Percentiles rank a stretch among this genome's conserved stretches.
Conservation (phyloP, 371 early-diverging fungal genomes). For the Lichtheimia hyalospora region DNA sequence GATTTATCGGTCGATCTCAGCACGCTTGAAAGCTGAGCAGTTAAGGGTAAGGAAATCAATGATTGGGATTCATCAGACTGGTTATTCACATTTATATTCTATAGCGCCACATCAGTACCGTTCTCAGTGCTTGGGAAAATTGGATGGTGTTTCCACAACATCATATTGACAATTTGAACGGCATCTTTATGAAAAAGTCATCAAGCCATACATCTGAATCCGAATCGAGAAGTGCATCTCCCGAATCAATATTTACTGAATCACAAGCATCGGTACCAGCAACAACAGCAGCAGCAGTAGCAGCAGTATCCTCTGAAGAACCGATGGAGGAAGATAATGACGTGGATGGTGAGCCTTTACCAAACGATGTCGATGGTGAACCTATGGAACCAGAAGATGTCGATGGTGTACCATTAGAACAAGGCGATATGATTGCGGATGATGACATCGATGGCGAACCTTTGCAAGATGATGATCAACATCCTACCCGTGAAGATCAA, state of each 20-base stretch:
- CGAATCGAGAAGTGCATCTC: constrained; percentile 4
- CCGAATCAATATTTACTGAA: constrained; percentile 2
- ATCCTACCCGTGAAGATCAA: neutral
- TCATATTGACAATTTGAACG: constrained; percentile 58
- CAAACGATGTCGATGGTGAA: constrained; percentile 31
- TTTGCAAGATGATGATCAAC: neutral
- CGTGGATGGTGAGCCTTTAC: constrained; percentile 40
- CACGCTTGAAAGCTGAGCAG: constrained; percentile 83
- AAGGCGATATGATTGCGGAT: neutral
- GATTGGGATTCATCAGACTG: neutral
- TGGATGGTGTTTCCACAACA: constrained; percentile 85
- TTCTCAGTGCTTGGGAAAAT: constrained; percentile 83
- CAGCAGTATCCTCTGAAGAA: neutral
- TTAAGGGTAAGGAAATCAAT: constrained; percentile 51
- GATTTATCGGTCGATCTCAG: constrained; percentile 67
- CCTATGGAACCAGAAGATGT: constrained; percentile 27
- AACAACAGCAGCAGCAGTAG: neutral
- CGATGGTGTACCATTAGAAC: constrained; percentile 15
- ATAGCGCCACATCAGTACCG: constrained; percentile 59
- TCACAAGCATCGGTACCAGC: neutral
- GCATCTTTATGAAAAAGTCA: constrained; percentile 32
- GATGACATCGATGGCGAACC: constrained; percentile 7
- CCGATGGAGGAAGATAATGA: constrained; percentile 17
- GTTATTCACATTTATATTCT: neutral
- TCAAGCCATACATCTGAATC: neutral